These are phyloP conservation scores for Rhizomucor pusillus DNA, from an alignment of 371 early-diverging fungal genomes.

Conservation along the genomic window DNA sequence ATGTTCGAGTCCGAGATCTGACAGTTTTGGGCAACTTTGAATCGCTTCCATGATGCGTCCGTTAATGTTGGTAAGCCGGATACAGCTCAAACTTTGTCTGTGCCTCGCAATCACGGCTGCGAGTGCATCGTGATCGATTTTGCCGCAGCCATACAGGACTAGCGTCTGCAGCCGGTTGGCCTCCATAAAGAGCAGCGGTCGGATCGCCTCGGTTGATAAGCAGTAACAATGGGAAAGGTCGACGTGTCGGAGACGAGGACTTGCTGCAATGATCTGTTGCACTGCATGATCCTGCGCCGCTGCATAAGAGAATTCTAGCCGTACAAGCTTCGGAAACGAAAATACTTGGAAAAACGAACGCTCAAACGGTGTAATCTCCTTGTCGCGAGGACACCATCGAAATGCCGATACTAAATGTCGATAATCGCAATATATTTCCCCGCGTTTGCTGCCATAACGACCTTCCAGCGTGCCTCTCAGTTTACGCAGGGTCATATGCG, in stretches of 20 bases:
- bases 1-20: slow-evolving; percentile 41
- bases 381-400: slow-evolving; percentile 24
- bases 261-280: slow-evolving; percentile 23
- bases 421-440: slow-evolving; percentile 16
- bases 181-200: slow-evolving; percentile 23
- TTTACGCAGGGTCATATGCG: slow-evolving; percentile 30
- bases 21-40: slow-evolving; percentile 20
- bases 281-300: slow-evolving; percentile 40
- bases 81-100: slow-evolving; percentile 19
- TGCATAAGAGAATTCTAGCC: slow-evolving; percentile 42
- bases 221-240: slow-evolving; percentile 45
- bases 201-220: slow-evolving; percentile 39
- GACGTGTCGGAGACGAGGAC: slow-evolving; percentile 25
- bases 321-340: slow-evolving; percentile 30
- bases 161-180: slow-evolving; percentile 26
- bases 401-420: slow-evolving; percentile 30
- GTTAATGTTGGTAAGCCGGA: slow-evolving; percentile 39
- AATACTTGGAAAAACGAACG: slow-evolving; percentile 18
- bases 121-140: slow-evolving; percentile 27
- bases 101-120: slow-evolving; percentile 32
- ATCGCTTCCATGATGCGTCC: slow-evolving; percentile 31
- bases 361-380: slow-evolving; percentile 5
- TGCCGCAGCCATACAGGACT: slow-evolving; percentile 39
- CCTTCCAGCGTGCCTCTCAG: slow-evolving; percentile 39
- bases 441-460: slow-evolving; percentile 7